Base-by-base conservation (phyloP, 352 stramenopile genomes). In the Plasmopara halstedii region DNA sequence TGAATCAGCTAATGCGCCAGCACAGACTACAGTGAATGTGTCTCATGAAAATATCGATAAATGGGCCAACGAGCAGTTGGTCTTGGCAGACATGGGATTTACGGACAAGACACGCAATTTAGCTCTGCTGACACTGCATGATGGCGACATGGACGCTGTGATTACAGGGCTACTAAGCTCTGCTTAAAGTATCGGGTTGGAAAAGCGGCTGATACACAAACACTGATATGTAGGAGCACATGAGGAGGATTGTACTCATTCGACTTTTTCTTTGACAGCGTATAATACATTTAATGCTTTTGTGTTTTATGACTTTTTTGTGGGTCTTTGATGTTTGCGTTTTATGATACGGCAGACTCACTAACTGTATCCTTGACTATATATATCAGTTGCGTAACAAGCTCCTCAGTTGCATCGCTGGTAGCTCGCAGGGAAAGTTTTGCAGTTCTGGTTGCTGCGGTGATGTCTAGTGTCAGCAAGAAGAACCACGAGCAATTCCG, bases 31-130 rank as follows among this genome's bases (percentile, higher is more conserved):
- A 10, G 51, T 70, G 14, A 50, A 58, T 17, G 27, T 50, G 20
- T 37, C 42, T 22, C 71, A 40, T 9, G 58, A 77, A 4, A 60
- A 73, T 6, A 65, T 83, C 22, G 38, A 70, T 38, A 66, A 64
- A 44, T 88, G 70, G 73, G 42, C 50, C 0, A 54, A 48, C 17
- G 50, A 81, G 27, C 59, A 88, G 32, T 50, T 70, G 34, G 51
- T 59, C 18, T 55, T 91, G 23, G 59, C 42, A 1, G 70, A 85
- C 26, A 91, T 91, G 80, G 77, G 80, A 22, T 91, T 91, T 34
- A 58, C 53, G 26, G 67, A 89, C 49, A 69, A 65, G 7, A 35
- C 67, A 8, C 64, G 55, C 53, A 87, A 83, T 57, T 46, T 73
- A 26, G 43, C 62, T 31, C 60, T 92, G 29, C 60, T 92, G 9